Conservation (phyloP, 139 green algal genomes). For the Picocystis salinarum region DNA sequence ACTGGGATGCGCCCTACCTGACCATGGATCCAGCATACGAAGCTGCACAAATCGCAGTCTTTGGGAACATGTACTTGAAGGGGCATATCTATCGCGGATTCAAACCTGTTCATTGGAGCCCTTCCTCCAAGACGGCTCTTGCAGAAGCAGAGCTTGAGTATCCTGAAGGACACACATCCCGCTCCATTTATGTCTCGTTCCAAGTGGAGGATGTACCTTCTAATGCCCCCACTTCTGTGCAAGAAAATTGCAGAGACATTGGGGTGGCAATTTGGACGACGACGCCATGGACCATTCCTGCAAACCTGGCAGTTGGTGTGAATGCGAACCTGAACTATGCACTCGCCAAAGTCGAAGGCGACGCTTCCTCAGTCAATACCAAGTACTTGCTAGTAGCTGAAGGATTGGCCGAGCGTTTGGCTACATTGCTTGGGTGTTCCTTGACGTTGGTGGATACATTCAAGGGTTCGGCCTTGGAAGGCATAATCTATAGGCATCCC, state of each 20-base stretch:
- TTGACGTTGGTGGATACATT: constrained; percentile 28
- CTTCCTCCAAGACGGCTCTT: constrained; percentile 76
- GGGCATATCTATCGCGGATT: constrained; percentile 88
- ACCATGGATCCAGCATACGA: constrained; percentile 78
- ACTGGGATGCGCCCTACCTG: constrained; percentile 88
- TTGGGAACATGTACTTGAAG: constrained; percentile 85
- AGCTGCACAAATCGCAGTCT: constrained; percentile 79
- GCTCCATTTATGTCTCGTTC: constrained; percentile 74
- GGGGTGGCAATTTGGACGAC: constrained; percentile 93
- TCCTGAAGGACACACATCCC: constrained; percentile 78
- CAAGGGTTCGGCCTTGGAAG: constrained; percentile 49
- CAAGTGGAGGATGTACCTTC: constrained; percentile 21
- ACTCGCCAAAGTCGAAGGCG: constrained; percentile 28
- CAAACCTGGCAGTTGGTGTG: constrained; percentile 88
- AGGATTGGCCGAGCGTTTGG: constrained; percentile 45
- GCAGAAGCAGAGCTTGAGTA: constrained; percentile 98
- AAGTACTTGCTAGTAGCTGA: constrained; percentile 49
- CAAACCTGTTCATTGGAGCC: constrained; percentile 96
- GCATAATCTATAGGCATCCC: constrained; percentile 72
- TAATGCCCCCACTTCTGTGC: neutral
- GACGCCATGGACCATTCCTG: constrained; percentile 96
- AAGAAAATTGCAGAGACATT: too few species aligned
- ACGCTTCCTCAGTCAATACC: too few species aligned
- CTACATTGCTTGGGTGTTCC: constrained; percentile 37
- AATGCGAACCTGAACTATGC: constrained; percentile 79